These are phyloP conservation scores for Samsoniella hepiali DNA, from an alignment of 2,329 filamentous ascomycete species.

Conservation along the genomic window DNA sequence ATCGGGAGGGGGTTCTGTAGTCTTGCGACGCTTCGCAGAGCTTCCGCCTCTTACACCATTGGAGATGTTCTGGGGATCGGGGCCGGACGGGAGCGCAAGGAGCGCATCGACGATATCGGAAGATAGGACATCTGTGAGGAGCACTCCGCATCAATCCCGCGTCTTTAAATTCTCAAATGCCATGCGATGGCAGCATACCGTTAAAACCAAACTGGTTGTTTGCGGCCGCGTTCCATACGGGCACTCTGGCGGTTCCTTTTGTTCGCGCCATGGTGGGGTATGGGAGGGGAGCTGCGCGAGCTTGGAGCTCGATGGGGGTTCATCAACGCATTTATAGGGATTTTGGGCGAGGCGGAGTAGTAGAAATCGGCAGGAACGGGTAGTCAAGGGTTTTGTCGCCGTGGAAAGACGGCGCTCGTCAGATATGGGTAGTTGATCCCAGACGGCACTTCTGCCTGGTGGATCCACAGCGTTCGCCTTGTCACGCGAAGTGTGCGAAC, in stretches of 20 bases:
- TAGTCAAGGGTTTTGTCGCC: background rate
- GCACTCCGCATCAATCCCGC: background rate
- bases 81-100: conserved; percentile 22
- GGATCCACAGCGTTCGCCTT: conserved; percentile 15
- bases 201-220: conserved; percentile 11
- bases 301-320: background rate
- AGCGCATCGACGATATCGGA: conserved; percentile 25
- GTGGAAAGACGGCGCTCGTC: background rate
- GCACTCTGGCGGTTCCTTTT: background rate
- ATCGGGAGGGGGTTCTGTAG: conserved; percentile 13
- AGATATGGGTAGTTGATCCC: background rate
- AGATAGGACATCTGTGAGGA: conserved; percentile 26
- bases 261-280: conserved; percentile 3
- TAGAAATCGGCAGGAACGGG: background rate
- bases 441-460: conserved; percentile 14
- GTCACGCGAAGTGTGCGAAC: conserved; percentile 6
- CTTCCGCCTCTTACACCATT: conserved; percentile 16
- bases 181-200: background rate
- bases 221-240: background rate
- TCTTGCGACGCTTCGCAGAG: conserved; percentile 33
- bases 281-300: background rate
- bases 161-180: background rate
- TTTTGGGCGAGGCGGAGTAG: background rate
- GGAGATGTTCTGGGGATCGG: conserved; percentile 16
- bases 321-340: conserved; percentile 2